Conservation (phyloP, 495 filamentous ascomycete species). For the Penicillium bialowiezense region DNA sequence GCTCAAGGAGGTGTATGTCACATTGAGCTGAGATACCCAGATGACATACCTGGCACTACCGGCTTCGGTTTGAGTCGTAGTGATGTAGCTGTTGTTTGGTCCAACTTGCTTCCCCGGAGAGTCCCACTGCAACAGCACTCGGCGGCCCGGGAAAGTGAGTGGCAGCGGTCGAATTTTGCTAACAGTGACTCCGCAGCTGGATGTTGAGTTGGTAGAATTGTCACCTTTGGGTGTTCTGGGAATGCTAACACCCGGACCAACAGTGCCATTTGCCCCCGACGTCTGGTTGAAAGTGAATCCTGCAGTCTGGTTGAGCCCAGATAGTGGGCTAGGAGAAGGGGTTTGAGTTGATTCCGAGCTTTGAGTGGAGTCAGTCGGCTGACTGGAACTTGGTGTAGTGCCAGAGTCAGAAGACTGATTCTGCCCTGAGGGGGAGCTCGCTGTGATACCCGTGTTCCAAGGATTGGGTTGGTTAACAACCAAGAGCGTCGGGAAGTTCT, state of each 20-base stretch:
- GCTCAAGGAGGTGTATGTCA: slow-evolving; percentile 72
- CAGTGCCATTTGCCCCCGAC: slow-evolving; percentile 45
- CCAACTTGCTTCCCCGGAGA: slow-evolving; percentile 65
- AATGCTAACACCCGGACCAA: slow-evolving; percentile 30
- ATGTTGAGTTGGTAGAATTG: slow-evolving; percentile 42
- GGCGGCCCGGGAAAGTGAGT: slow-evolving; percentile 72
- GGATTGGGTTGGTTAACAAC: slow-evolving; percentile 79
- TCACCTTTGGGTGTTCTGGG: slow-evolving; percentile 22
- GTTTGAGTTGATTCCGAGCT: not conserved
- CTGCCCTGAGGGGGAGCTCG: slow-evolving; percentile 7
- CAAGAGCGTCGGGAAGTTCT: slow-evolving; percentile 78
- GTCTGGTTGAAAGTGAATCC: slow-evolving; percentile 49
- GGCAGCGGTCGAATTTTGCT: slow-evolving; percentile 63
- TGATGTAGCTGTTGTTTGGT: slow-evolving; percentile 80
- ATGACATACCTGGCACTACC: slow-evolving; percentile 62
- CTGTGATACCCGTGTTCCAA: slow-evolving; percentile 33
- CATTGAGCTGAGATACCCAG: slow-evolving; percentile 82
- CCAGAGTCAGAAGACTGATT: not conserved
- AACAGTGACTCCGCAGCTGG: slow-evolving; percentile 52
- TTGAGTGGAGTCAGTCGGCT: not conserved
- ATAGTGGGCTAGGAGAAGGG: not conserved
- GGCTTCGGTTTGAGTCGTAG: slow-evolving; percentile 47
- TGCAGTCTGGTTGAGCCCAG: not conserved
- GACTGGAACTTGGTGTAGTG: not conserved
- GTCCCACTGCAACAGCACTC: slow-evolving; percentile 73